phyloP scores from a whole-genome alignment of 805 yeast genomes.

The Cyberlindnera saturnus region DNA sequence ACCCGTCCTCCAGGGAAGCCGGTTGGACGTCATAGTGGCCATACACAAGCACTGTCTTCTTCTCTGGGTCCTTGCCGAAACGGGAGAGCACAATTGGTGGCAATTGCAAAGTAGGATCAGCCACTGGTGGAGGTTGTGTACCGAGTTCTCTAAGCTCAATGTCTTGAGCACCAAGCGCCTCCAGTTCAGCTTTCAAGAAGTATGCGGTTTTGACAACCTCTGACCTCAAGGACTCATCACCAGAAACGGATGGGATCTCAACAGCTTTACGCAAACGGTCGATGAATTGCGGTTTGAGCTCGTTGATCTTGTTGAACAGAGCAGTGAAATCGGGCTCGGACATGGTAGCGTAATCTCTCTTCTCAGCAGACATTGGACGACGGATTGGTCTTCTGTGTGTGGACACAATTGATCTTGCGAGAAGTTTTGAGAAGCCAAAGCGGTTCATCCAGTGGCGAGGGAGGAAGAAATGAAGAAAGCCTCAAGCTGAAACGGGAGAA shows the following conservation, averaged over 20 bases:
- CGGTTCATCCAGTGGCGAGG: not conserved
- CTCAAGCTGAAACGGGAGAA: not conserved
- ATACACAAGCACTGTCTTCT: conserved; percentile 86
- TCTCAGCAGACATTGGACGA: not conserved
- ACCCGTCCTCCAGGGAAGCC: conserved; percentile 86
- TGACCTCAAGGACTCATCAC: conserved; percentile 84
- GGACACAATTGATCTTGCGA: conserved; percentile 1
- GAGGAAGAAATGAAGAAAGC: too few species aligned
- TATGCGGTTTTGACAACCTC: conserved; percentile 86
- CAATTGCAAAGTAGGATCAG: conserved; percentile 55
- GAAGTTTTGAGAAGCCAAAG: not conserved
- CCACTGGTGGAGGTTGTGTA: conserved; percentile 86
- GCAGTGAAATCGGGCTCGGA: conserved; percentile 15
- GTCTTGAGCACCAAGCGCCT: conserved; percentile 70
- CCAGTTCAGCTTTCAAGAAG: conserved; percentile 67
- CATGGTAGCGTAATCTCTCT: conserved; percentile 9
- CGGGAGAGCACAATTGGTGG: conserved; percentile 96
- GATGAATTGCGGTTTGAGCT: conserved; percentile 69
- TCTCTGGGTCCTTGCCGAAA: conserved; percentile 72
- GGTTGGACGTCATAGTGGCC: conserved; percentile 99
- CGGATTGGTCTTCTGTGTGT: not conserved
- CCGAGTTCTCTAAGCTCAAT: conserved; percentile 82
- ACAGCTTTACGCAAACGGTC: conserved; percentile 76
- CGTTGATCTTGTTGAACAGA: conserved; percentile 42
- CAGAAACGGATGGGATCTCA: conserved; percentile 90